These are phyloP conservation scores for Calcarisporium arbuscula DNA, from an alignment of 2,329 filamentous ascomycete genomes.

Conservation along the genomic window DNA sequence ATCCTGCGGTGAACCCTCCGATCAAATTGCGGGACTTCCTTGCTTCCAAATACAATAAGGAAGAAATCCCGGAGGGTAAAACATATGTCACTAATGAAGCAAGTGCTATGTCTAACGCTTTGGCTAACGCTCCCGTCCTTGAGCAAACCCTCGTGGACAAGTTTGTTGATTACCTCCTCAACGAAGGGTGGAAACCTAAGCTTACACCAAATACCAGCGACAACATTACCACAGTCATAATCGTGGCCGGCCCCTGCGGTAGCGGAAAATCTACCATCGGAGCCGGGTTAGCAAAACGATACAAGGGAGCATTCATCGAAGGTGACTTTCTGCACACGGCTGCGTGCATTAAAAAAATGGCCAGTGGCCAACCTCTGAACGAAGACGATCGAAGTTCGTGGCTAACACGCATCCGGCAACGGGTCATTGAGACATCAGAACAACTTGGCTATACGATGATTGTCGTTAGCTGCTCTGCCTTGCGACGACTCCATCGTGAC, in stretches of 20 bases:
- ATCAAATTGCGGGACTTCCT: too few relatives aligned
- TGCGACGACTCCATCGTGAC: not conserved
- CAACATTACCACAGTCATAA: too few relatives aligned
- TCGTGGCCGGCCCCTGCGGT: not conserved
- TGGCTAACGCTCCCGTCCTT: too few relatives aligned
- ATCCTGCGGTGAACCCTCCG: slow-evolving; percentile 41
- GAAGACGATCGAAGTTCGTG: not conserved
- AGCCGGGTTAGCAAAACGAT: not conserved
- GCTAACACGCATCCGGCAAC: not conserved
- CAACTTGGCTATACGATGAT: not conserved
- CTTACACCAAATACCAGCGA: too few relatives aligned
- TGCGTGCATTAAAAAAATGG: not conserved
- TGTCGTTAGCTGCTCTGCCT: not conserved
- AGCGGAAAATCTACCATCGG: not conserved
- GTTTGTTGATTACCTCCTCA: too few relatives aligned
- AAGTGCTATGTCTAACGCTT: too few relatives aligned
- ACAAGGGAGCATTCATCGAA: not conserved
- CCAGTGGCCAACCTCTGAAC: not conserved
- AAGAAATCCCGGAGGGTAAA: too few relatives aligned
- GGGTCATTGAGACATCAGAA: not conserved
- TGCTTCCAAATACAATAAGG: too few relatives aligned
- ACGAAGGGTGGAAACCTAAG: too few relatives aligned
- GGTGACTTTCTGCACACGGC: not conserved
- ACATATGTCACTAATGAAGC: too few relatives aligned
- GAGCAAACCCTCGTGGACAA: too few relatives aligned